Conservation (phyloP, 208 protist species). For the Acanthamoeba healyi region DNA sequence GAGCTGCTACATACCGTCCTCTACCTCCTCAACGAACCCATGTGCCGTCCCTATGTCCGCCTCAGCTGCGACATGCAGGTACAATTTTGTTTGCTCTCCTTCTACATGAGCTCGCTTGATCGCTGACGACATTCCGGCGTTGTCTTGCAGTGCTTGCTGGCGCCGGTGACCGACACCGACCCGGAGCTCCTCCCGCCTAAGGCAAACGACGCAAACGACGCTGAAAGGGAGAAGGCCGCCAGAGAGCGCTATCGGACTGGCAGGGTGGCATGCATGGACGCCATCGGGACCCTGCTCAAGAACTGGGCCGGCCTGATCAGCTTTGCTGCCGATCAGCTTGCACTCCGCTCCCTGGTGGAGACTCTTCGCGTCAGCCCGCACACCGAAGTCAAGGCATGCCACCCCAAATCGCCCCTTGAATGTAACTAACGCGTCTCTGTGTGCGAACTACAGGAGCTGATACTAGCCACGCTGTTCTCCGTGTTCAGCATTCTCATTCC, state of each 20-base stretch:
- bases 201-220: neutral
- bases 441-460: slow-evolving; percentile 8
- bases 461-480: slow-evolving; percentile 78
- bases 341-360: slow-evolving; percentile 78
- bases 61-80: neutral
- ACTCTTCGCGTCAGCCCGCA: slow-evolving; percentile 76
- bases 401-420: neutral
- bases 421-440: neutral
- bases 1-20: neutral
- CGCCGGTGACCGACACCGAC: slow-evolving; percentile 9
- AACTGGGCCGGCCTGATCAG: slow-evolving; percentile 80
- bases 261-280: slow-evolving; percentile 37
- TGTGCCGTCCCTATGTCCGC: neutral
- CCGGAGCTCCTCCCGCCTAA: neutral
- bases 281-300: slow-evolving; percentile 76
- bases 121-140: no score
- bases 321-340: slow-evolving; percentile 77
- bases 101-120: neutral
- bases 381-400: slow-evolving; percentile 75
- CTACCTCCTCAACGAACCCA: slow-evolving; percentile 43
- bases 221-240: neutral
- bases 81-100: neutral
- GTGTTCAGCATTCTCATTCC: slow-evolving; percentile 76
- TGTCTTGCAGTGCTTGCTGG: slow-evolving; percentile 18
- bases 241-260: neutral